Conservation (phyloP, 2,329 filamentous ascomycete species). For the Dactylonectria estremocensis region DNA sequence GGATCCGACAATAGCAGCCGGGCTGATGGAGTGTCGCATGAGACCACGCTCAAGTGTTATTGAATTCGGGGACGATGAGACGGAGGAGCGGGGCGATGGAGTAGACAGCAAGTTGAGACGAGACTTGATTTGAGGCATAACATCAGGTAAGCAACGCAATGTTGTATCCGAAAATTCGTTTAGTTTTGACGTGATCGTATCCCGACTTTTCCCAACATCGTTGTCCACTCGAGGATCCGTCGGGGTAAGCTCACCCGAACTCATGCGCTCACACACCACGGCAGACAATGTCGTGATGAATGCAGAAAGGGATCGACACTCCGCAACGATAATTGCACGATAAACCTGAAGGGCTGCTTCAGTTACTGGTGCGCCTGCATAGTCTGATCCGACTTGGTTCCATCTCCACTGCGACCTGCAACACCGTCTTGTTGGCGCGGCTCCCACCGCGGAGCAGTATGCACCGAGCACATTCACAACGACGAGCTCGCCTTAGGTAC, state of each 20-base stretch:
- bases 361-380: not conserved
- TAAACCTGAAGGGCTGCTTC: not conserved
- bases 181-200: no score
- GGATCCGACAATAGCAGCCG: not conserved
- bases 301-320: not conserved
- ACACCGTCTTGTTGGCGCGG: not conserved
- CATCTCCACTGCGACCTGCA: not conserved
- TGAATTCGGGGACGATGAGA: slow-evolving; percentile 8
- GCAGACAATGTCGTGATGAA: not conserved
- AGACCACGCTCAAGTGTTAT: slow-evolving; percentile 8
- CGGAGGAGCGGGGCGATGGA: slow-evolving; percentile 4
- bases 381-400: not conserved
- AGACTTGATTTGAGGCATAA: no score
- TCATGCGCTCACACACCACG: not conserved
- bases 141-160: no score
- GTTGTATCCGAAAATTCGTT: no score
- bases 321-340: not conserved
- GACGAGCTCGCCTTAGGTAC: no score
- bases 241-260: not conserved
- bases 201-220: no score
- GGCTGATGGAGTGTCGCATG: slow-evolving; percentile 2
- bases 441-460: no score
- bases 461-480: no score
- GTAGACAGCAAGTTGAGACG: no score
- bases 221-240: not conserved